Base-by-base conservation (phyloP, 331 rosid species). In the Quercus phellos region DNA sequence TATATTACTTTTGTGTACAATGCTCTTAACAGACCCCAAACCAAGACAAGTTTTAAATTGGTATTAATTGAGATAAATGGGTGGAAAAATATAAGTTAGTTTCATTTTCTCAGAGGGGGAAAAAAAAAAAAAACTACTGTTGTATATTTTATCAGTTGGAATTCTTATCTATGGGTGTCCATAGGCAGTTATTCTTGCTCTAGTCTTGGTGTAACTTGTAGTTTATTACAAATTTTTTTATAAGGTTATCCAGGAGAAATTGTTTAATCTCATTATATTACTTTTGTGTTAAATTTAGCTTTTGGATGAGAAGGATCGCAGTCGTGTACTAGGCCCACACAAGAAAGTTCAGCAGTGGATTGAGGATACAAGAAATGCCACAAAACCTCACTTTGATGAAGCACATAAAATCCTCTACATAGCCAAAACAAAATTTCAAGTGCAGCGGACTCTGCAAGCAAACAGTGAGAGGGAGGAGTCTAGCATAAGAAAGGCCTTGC, bases 291-390 rank as follows among this genome's bases (percentile, higher is more conserved):
- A 19, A 56, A 26, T 85, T 72, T 84, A 94, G 98, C 79, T 92
- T 80, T 70, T 94, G 72, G 93, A 88, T 51, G 93, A 87, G 86
- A 79, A 89, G 77, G 96, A 86, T 73, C 85, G 78, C 2, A 83
- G 53, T 76, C 88, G 92, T 42, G 81, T 94, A 51, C 90, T 94
- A 46, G 91, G 90, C 27, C 99, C 97, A 0, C 89, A 91, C 88
- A 86, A 81, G 89, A 90, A 89, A 86, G 94, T 94, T 81, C 87
- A 83, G 84, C 87, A 79, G 82, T 94, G 98, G 98, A 84, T 92
- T 50, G 94, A 90, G 87, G 85, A 86, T 86, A 91, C 91, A 26
- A 92, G 67, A 86, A 82, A 55, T 78, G 97, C 97, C 55, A 92
- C 92, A 0, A 89, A 70, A 60, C 99, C 97, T 68, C 93, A 90